Evolutionary conservation across 805 yeast species (phyloP).

Genomic region (Clavispora vitiphila): DNA sequence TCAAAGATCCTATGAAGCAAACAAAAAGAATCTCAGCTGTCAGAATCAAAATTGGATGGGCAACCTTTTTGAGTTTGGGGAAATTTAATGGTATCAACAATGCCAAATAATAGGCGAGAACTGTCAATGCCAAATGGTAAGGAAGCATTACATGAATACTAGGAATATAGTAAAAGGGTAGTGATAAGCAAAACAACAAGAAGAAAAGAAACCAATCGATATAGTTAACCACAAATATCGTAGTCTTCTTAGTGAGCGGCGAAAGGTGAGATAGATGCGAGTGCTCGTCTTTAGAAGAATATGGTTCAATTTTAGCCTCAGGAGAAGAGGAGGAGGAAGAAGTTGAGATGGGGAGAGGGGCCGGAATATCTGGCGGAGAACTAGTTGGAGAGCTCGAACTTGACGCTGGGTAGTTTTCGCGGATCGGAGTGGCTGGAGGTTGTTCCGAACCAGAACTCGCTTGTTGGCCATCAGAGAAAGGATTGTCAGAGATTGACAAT

Average conservation of each 20-base stretch:
- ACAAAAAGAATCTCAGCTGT: constrained; percentile 61
- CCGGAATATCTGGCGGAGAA: neutral
- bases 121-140: constrained; percentile 57
- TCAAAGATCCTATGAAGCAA: constrained; percentile 56
- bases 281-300: neutral
- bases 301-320: neutral
- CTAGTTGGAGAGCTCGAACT: neutral
- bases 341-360: neutral
- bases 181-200: constrained; percentile 46
- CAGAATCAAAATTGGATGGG: constrained; percentile 70
- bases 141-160: constrained; percentile 51
- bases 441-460: too few species aligned
- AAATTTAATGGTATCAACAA: constrained; percentile 39
- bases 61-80: constrained; percentile 45
- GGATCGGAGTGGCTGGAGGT: neutral
- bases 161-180: constrained; percentile 54
- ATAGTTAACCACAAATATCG: constrained; percentile 36
- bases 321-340: neutral
- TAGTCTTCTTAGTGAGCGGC: constrained; percentile 19
- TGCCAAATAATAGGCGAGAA: constrained; percentile 51
- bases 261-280: constrained; percentile 3
- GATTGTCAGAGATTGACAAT: constrained; percentile 5
- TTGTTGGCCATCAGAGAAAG: constrained; percentile 1
- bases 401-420: neutral
- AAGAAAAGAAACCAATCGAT: constrained; percentile 54